Percentiles rank a stretch among this genome's conserved stretches.
Evolutionary conservation across 2,329 filamentous ascomycete species (phyloP).

Genomic region (Ophiocordyceps camponoti-saundersi): DNA sequence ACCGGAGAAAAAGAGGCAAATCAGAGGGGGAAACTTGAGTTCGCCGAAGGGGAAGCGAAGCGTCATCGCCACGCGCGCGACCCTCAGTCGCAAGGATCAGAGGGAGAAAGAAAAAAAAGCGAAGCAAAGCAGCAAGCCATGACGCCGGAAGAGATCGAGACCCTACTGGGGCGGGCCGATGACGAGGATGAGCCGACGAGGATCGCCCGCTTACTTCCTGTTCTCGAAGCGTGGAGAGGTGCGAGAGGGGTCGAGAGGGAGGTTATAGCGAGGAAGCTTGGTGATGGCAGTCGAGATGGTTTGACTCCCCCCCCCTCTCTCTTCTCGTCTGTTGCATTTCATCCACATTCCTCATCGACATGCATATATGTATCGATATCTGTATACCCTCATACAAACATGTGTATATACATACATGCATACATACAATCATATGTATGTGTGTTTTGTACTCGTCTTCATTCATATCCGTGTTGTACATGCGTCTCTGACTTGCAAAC

Average conservation of each 20-base stretch:
- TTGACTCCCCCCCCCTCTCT: slow-evolving; percentile 10
- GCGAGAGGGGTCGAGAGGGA: slow-evolving; percentile 24
- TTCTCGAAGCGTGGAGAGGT: slow-evolving; percentile 21
- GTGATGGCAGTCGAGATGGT: slow-evolving; percentile 39
- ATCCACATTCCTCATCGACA: too few species aligned
- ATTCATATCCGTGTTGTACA: not conserved
- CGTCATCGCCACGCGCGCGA: not conserved
- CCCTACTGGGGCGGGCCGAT: slow-evolving; percentile 15
- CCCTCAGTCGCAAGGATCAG: not conserved
- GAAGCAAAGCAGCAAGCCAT: slow-evolving; percentile 8
- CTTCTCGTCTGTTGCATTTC: not conserved
- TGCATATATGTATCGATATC: too few species aligned
- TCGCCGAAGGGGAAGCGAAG: too few species aligned
- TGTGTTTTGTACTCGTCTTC: not conserved
- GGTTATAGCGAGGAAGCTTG: slow-evolving; percentile 30
- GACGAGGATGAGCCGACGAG: slow-evolving; percentile 11
- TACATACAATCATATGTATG: not conserved
- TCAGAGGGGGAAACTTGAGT: too few species aligned
- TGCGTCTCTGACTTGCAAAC: too few species aligned
- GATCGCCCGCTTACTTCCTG: slow-evolving; percentile 15
- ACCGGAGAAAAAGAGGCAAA: not conserved
- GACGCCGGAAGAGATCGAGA: slow-evolving; percentile 19
- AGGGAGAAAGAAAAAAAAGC: not conserved
- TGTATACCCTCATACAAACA: too few species aligned
- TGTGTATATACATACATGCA: too few species aligned